phyloP scores from a whole-genome alignment of 305 asterid species.

The Fraxinus sp. region DNA sequence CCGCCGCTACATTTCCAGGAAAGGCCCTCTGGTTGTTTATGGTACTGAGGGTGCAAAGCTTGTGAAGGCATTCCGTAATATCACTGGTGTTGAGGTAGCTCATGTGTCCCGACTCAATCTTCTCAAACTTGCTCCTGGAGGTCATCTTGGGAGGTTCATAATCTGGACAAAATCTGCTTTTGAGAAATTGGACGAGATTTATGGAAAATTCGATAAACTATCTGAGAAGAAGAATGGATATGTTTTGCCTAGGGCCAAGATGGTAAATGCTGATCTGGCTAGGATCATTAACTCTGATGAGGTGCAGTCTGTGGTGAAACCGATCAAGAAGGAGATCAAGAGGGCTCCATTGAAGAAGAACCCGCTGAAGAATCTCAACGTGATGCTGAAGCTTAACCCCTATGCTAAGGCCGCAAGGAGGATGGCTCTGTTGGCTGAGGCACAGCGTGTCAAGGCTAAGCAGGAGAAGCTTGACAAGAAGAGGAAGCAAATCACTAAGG shows the following conservation, averaged over 20 bases:
- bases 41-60: conserved; percentile 83
- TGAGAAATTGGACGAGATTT: conserved; percentile 69
- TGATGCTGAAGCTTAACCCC: conserved; percentile 31
- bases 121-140: conserved; percentile 79
- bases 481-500: conserved; percentile 68
- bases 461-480: conserved; percentile 68
- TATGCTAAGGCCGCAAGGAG: conserved; percentile 51
- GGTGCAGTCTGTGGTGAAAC: conserved; percentile 44
- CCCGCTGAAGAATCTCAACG: conserved; percentile 64
- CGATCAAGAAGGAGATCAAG: conserved; percentile 68
- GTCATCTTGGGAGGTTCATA: conserved; percentile 75
- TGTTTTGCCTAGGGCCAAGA: conserved; percentile 68
- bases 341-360: conserved; percentile 76
- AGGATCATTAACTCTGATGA: conserved; percentile 78
- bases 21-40: conserved; percentile 78
- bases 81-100: conserved; percentile 69
- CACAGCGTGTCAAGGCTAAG: conserved; percentile 72
- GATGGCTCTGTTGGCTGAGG: conserved; percentile 79
- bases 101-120: conserved; percentile 66
- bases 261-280: conserved; percentile 86
- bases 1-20: conserved; percentile 64
- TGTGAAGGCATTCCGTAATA: conserved; percentile 77
- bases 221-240: conserved; percentile 74
- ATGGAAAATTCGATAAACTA: conserved; percentile 67
- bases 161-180: conserved; percentile 79